Conservation (phyloP, 768 basidiomycete species). For the Hydnum rufescens region DNA sequence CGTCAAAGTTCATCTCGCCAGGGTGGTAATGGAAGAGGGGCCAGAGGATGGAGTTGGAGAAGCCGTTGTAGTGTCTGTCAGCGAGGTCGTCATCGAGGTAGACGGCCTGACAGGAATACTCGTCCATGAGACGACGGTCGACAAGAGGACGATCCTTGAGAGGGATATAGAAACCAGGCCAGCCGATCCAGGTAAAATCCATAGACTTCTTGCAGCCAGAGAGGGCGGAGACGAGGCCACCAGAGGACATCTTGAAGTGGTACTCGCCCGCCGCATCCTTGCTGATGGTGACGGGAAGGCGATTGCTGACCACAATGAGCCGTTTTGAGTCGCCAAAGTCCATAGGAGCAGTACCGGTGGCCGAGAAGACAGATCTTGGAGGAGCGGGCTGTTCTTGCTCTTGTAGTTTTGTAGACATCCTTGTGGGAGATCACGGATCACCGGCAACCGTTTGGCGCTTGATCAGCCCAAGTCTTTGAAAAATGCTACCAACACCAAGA, state of each 20-base stretch:
- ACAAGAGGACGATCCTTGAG: conserved; percentile 77
- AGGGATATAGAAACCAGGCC: conserved; percentile 90
- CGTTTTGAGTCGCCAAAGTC: conserved; percentile 33
- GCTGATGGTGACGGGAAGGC: conserved; percentile 86
- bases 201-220: conserved; percentile 97
- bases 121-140: conserved; percentile 80
- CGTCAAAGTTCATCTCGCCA: conserved; percentile 99
- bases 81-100: conserved; percentile 96
- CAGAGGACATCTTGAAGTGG: conserved; percentile 98
- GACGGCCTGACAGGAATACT: conserved; percentile 94
- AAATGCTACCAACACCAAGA: no score
- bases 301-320: conserved; percentile 89
- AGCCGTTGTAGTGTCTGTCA: conserved; percentile 95
- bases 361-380: no score
- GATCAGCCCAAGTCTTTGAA: no score
- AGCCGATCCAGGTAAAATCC: conserved; percentile 95
- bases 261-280: conserved; percentile 86
- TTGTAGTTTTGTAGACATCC: no score
- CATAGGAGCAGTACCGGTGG: no score
- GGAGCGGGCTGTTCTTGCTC: no score
- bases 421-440: no score
- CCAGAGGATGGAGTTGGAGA: conserved; percentile 99
- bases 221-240: conserved; percentile 91
- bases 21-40: conserved; percentile 99
- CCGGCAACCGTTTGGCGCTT: no score